Conservation (phyloP, 2,329 filamentous ascomycete genomes). For the Fusarium illudens region DNA sequence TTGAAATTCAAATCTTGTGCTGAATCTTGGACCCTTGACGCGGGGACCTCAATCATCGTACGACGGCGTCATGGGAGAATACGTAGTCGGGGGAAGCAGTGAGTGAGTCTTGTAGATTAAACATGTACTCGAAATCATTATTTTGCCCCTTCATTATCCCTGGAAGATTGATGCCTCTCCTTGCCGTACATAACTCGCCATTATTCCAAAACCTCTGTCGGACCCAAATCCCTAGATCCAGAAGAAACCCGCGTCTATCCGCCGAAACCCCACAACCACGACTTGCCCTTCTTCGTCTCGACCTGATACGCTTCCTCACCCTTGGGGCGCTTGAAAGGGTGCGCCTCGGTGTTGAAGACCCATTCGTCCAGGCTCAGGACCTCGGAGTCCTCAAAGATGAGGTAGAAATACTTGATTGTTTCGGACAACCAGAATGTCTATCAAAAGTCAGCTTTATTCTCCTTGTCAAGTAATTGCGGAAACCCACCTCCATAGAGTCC, state of each 20-base stretch:
- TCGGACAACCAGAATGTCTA: constrained; percentile 77
- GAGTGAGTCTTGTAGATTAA: neutral
- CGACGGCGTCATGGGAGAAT: neutral
- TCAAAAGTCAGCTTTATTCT: constrained; percentile 20
- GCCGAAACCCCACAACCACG: constrained; percentile 23
- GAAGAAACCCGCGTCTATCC: constrained; percentile 6
- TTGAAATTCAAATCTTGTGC: neutral
- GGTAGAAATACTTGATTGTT: constrained; percentile 81
- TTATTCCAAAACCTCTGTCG: constrained; percentile 11
- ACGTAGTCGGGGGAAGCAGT: too few species aligned
- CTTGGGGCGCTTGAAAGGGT: constrained; percentile 54
- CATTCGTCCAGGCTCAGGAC: constrained; percentile 74
- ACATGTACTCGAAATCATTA: neutral
- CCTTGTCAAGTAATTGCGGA: neutral
- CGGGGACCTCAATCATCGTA: neutral
- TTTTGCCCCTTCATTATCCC: neutral
- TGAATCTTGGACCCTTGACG: neutral
- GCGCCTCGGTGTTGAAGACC: constrained; percentile 69
- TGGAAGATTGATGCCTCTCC: constrained; percentile 1
- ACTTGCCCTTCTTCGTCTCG: constrained; percentile 16
- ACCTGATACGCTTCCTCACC: constrained; percentile 15
- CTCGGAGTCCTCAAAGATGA: constrained; percentile 72
- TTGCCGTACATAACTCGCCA: neutral
- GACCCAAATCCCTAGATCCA: neutral
- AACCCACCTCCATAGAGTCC: constrained; percentile 70